Evolutionary conservation across 495 filamentous ascomycete species (phyloP), one percentile per base, ranked within the genome.

Genomic region (Aspergillus sclerotiicarbonarius): DNA sequence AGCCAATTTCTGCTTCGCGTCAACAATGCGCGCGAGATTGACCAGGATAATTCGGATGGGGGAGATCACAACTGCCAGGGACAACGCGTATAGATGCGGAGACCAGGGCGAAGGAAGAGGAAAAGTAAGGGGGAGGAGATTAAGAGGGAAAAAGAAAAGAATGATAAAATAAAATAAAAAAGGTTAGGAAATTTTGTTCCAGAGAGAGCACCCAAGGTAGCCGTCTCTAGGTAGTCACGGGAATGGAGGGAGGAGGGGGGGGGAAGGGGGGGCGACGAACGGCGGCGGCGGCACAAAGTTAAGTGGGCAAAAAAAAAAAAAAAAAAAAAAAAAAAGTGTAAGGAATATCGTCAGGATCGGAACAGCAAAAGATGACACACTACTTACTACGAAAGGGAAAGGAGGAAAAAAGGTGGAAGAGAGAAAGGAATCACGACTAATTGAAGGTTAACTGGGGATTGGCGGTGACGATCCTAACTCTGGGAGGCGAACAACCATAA

Each of bases 1-100:
- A 64, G 60, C 61, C 59, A 56, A 59, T 51, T 64, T 60, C 55
- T 66, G 68, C 68, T 73, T 78, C 75, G 72, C 76, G 74, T 76
- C 72, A 76, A 74, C 65, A 73, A 67, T 66, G 64, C 64, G 62
- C 66, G 63, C 66, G 63, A 51, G 53, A 62, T 56, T 45, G 61
- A 63, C 55, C 61, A 59, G 65, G 58, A 62, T 66, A 37, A 61
- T 63, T 63, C 63, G 58, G 61, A 57, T 54, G 44, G 60, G 59
- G 54, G 39, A 62, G 65, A 56, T 51, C 63, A 61, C 13, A 54
- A 43, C 31, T 52, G 60, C 60, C 66, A 63, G 65, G 65, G 53
- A 65, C 62, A 57, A 63, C 60, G 59, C 60, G 59, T 59, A 64
- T 59, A 66, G 65, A 62, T 62, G 58, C 62, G 62, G 71, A 69